Base-by-base conservation (phyloP, 2,329 filamentous ascomycete species). In the Cordyceps militaris region DNA sequence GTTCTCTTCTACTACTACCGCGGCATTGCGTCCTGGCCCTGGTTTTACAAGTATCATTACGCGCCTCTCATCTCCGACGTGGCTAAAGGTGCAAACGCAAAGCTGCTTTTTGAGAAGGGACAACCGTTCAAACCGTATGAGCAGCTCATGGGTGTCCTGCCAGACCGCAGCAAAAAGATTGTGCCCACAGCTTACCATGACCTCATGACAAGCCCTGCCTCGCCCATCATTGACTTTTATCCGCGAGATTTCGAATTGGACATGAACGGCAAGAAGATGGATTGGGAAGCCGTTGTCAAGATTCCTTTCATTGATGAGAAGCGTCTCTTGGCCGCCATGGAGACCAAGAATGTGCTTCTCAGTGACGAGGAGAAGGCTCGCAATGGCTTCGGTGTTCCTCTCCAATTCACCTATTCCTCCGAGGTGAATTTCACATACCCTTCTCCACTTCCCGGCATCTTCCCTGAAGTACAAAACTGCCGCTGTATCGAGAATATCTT, bases 261-360 rank as follows among this genome's bases (percentile, higher is more conserved):
- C 70, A 97, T 99, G 94, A 97, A 99, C 66, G 95, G 94, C 60
- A 99, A 99, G 78, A 99, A 96, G 76, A 95, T 96, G 88, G 95
- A 99, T 62, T 99, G 94, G 94, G 94, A 99, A 70, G 94, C 94
- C 28, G 93, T 99, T 38, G 91, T 99, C 63, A 99, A 97, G 73
- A 99, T 99, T 67, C 94, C 94, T 0, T 99, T 99, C 73, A 99
- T 99, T 62, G 91, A 99, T 59, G 93, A 99, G 71, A 84, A 87
- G 66, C 84, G 94, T 26, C 77, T 99, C 2, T 78, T 99, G 57
- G 75, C 79, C 38, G 94, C 93, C 8, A 97, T 99, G 89, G 86
- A 81, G 16, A 86, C 91, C 7, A 91, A 87, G 69, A 92, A 97
- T 62, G 77, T 86, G 43, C 74, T 88, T 2, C 78, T 99, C n/a